phyloP scores from a whole-genome alignment of 2,329 filamentous ascomycete species.

The Phyllosticta ampelicida region DNA sequence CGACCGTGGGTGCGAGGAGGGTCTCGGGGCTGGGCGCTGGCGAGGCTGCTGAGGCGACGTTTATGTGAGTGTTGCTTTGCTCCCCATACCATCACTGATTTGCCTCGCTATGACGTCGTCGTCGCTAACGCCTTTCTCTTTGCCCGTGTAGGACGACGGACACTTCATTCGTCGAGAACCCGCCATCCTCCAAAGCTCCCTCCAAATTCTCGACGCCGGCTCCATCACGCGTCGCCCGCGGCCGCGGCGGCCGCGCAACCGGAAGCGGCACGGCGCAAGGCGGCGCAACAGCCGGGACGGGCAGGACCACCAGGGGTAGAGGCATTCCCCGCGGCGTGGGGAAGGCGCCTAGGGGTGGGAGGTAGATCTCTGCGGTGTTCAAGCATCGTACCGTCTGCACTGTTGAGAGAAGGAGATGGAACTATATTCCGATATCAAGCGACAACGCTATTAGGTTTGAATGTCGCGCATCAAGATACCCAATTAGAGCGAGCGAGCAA shows the following conservation, averaged over 20 bases:
- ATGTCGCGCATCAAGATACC: neutral
- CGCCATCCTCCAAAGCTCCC: conserved; percentile 44
- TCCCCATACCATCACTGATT: too few species aligned
- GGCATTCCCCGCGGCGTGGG: conserved; percentile 26
- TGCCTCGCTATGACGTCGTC: too few species aligned
- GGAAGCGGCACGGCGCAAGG: neutral
- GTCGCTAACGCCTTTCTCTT: neutral
- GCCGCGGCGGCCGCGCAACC: conserved; percentile 1
- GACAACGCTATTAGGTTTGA: neutral
- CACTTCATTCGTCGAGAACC: conserved; percentile 83
- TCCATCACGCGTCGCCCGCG: neutral
- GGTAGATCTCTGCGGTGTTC: too few species aligned
- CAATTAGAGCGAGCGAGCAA: neutral
- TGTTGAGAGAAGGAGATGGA: neutral
- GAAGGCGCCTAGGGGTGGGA: conserved; percentile 24
- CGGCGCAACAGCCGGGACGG: conserved; percentile 15
- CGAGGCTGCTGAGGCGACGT: conserved; percentile 62
- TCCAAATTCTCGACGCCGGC: conserved; percentile 31
- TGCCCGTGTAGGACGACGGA: conserved; percentile 78
- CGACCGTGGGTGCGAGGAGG: neutral
- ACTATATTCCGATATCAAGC: neutral
- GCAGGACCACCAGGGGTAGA: conserved; percentile 16
- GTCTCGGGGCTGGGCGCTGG: conserved; percentile 11
- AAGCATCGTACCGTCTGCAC: too few species aligned
- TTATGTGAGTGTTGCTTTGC: conserved; percentile 49